These are phyloP conservation scores for Mycena floridula DNA, from an alignment of 768 basidiomycete genomes.

Conservation along the genomic window DNA sequence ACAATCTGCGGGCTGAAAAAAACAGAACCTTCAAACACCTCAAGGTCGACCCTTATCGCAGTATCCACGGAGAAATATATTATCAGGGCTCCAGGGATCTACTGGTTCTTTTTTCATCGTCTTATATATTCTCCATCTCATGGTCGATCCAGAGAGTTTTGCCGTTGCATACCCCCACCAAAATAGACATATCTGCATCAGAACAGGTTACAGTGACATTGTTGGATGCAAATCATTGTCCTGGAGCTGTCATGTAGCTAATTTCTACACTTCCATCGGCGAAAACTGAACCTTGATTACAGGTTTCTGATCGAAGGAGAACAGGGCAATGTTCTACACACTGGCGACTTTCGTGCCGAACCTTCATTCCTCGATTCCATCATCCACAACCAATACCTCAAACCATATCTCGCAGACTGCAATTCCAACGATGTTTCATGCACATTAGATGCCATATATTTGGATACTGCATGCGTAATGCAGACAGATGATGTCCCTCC, in stretches of 20 bases:
- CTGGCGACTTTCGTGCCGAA: slow-evolving; percentile 91
- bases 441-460: slow-evolving; percentile 70
- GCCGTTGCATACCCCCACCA: slow-evolving; percentile 58
- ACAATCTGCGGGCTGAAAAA: slow-evolving; percentile 43
- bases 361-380: slow-evolving; percentile 70
- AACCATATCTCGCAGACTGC: slow-evolving; percentile 52
- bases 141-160: slow-evolving; percentile 39
- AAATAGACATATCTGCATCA: slow-evolving; percentile 47
- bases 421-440: slow-evolving; percentile 13
- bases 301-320: slow-evolving; percentile 83
- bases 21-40: slow-evolving; percentile 63
- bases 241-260: slow-evolving; percentile 84
- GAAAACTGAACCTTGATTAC: not conserved
- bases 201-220: slow-evolving; percentile 69
- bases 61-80: slow-evolving; percentile 40
- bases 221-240: slow-evolving; percentile 92
- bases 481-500: slow-evolving; percentile 45
- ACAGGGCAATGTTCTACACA: slow-evolving; percentile 74
- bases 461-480: slow-evolving; percentile 74
- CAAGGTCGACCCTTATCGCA: slow-evolving; percentile 44
- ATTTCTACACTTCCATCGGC: not conserved
- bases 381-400: slow-evolving; percentile 61
- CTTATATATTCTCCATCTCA: not conserved
- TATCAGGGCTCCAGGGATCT: slow-evolving; percentile 60
- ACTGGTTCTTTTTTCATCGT: slow-evolving; percentile 49